Evolutionary conservation across 495 filamentous ascomycete species (phyloP), one percentile per base, ranked within the genome.

Genomic region (Xylaria sp.): DNA sequence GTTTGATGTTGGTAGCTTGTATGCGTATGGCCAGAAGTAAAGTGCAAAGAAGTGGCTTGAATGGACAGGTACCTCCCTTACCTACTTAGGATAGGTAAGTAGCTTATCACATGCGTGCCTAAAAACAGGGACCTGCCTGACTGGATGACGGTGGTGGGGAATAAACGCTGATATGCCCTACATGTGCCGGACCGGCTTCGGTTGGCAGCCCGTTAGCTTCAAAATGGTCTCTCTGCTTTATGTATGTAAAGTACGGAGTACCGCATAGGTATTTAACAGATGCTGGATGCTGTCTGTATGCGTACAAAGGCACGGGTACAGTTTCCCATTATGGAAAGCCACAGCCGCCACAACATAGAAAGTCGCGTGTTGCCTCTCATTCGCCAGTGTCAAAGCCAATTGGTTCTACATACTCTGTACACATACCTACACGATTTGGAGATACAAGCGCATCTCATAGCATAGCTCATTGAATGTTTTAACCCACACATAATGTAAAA

Each of bases 131-230:
- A 66, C 5, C 14, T 21, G 5, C 29, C 33, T 65, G 26, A 33
- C 15, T 65, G 52, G 21, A 29, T 55, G 52, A 31, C 26, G 52
- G 52, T 55, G 52, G 26, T 53, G 50, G 26, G 11, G 52, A 31
- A 31, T 31, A 29, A 14, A 15, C 11, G 21, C 26, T 17, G 12
- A 50, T 3, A 26, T 4, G 26, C 35, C 52, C 52, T 26, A 21
- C 17, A 31, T 7, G 6, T 31, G 52, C 26, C 52, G 52, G 46
- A 33, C 68, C 48, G 46, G 58, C 44, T 41, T 33, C 43, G 33
- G 41, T 29, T 61, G 67, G 55, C 41, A 52, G 29, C 55, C 35
- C n/a, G n/a, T n/a, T n/a, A n/a, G n/a, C n/a, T n/a, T n/a, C n/a
- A n/a, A n/a, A n/a, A n/a, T n/a, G n/a, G n/a, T n/a, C n/a, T n/a